phyloP scores from a whole-genome alignment of 129 eudicot species.

The Ambrosia artemisiifolia region DNA sequence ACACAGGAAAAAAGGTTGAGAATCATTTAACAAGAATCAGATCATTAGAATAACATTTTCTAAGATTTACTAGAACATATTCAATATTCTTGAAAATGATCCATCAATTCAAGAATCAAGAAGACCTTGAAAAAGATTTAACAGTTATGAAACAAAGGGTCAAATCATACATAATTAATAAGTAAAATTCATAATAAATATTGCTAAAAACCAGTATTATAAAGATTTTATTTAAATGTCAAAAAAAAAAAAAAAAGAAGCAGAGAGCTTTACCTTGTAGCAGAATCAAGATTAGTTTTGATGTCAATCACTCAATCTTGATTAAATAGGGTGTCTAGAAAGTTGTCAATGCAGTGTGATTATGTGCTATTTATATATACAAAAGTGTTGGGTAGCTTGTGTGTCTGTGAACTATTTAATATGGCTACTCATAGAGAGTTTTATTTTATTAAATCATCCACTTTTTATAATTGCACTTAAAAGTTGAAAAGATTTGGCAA shows the following conservation, averaged over 20 bases:
- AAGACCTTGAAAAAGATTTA: conserved; percentile 30
- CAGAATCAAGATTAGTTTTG: conserved; percentile 12
- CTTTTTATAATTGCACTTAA: conserved; percentile 33
- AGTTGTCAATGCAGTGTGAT: conserved; percentile 24
- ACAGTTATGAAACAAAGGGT: background rate
- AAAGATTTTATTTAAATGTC: background rate
- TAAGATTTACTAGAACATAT: conserved; percentile 32
- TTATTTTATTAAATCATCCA: conserved; percentile 22
- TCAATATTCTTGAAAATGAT: conserved; percentile 39
- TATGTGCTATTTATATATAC: conserved; percentile 30
- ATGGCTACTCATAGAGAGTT: conserved; percentile 9
- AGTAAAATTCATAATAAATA: background rate
- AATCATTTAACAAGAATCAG: conserved; percentile 25
- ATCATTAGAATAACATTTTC: conserved; percentile 35
- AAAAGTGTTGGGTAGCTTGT: conserved; percentile 21
- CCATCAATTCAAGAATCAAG: conserved; percentile 44
- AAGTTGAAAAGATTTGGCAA: conserved; percentile 38
- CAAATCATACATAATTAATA: conserved; percentile 21
- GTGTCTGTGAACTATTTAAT: conserved; percentile 17
- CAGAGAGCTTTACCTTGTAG: conserved; percentile 30
- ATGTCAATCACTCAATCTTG: too few relatives aligned
- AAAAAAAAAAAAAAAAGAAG: too few relatives aligned
- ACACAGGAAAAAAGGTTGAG: conserved; percentile 2
- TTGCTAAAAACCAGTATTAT: background rate
- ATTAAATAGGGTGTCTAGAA: conserved; percentile 23